Evolutionary conservation across 176 grass and related monocot species (phyloP).

Genomic region (Hordeum marinum): DNA sequence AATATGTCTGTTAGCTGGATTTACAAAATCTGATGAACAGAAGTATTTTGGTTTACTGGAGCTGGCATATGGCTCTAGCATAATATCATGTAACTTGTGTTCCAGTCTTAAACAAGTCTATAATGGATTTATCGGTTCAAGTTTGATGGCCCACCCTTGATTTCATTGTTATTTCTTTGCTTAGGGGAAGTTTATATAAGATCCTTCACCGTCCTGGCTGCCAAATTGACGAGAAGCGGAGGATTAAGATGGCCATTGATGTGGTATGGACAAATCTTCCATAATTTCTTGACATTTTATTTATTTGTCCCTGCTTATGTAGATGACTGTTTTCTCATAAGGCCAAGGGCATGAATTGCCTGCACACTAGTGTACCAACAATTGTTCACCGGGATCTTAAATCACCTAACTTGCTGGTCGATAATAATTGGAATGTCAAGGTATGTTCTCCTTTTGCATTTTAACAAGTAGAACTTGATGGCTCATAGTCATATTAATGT

Average conservation of each 20-base stretch:
- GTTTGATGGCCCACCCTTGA: not conserved
- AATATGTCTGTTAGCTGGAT: not conserved
- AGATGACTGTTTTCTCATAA: slow-evolving; percentile 30
- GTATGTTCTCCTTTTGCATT: slow-evolving; percentile 39
- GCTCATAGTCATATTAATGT: not conserved
- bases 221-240: slow-evolving; percentile 95
- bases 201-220: slow-evolving; percentile 95
- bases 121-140: not conserved
- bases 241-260: slow-evolving; percentile 98
- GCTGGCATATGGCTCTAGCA: slow-evolving; percentile 6
- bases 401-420: slow-evolving; percentile 97
- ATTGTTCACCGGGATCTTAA: slow-evolving; percentile 99
- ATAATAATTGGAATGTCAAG: slow-evolving; percentile 99
- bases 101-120: not conserved
- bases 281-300: slow-evolving; percentile 33
- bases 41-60: not conserved
- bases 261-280: slow-evolving; percentile 58
- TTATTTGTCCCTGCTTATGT: slow-evolving; percentile 16
- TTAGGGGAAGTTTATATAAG: slow-evolving; percentile 97
- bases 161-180: slow-evolving; percentile 28
- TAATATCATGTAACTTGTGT: slow-evolving; percentile 15
- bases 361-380: slow-evolving; percentile 88
- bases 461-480: slow-evolving; percentile 7
- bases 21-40: not conserved
- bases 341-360: slow-evolving; percentile 99